Conservation (phyloP, 2,329 filamentous ascomycete species). For the Microcera coccophila region DNA sequence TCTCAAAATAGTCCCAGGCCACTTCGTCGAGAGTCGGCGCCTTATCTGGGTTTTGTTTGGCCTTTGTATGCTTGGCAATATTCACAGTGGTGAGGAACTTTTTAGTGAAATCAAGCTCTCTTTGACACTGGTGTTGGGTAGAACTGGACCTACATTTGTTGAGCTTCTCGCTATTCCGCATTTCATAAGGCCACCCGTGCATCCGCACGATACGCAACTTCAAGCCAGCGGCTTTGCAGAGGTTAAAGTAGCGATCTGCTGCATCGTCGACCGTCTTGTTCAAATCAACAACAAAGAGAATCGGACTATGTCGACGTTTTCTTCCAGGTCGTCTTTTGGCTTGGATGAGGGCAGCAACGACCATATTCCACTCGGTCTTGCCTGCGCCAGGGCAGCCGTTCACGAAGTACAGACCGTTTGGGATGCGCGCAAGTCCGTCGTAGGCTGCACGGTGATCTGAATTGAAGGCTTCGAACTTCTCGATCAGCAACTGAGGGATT, state of each 20-base stretch:
- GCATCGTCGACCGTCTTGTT: slow-evolving; percentile 46
- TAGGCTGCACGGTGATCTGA: slow-evolving; percentile 37
- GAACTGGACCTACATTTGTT: slow-evolving; percentile 14
- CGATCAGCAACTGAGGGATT: slow-evolving; percentile 24
- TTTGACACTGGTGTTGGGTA: not conserved
- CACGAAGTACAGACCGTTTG: slow-evolving; percentile 42
- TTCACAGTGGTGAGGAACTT: slow-evolving; percentile 32
- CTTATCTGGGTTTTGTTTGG: slow-evolving; percentile 14
- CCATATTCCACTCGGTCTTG: slow-evolving; percentile 46
- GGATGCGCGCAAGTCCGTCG: slow-evolving; percentile 32
- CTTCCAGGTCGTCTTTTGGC: slow-evolving; percentile 25
- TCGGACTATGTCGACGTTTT: slow-evolving; percentile 25
- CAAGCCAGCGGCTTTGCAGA: slow-evolving; percentile 36
- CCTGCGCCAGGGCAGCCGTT: slow-evolving; percentile 47
- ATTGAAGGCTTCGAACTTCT: slow-evolving; percentile 34
- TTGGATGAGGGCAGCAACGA: slow-evolving; percentile 38
- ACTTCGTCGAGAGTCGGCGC: slow-evolving; percentile 42
- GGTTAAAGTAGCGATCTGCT: slow-evolving; percentile 37
- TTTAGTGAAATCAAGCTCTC: slow-evolving; percentile 31
- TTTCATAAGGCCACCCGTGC: slow-evolving; percentile 40
- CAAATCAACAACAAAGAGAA: slow-evolving; percentile 46
- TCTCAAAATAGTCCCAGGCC: slow-evolving; percentile 39
- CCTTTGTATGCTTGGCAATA: slow-evolving; percentile 17
- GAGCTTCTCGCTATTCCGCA: slow-evolving; percentile 29
- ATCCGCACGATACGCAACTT: slow-evolving; percentile 36